Evolutionary conservation across 2,329 filamentous ascomycete genomes (phyloP), one percentile per base, ranked within the genome.

Genomic region (Fusarium albosuccineum): DNA sequence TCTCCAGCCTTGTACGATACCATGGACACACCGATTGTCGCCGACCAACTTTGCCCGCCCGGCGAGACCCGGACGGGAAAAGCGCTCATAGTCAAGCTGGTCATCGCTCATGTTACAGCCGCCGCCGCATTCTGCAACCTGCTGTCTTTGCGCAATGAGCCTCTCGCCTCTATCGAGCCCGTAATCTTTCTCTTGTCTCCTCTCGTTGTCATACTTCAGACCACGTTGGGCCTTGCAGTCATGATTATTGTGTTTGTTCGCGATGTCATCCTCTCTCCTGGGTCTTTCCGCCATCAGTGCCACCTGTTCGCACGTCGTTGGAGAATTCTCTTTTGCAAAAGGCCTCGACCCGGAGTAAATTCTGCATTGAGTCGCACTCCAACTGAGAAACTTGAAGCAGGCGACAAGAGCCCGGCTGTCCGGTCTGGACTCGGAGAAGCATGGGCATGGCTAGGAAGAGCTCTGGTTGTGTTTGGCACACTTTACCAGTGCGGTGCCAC

Each of bases 21-120:
- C 3, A 44, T 55, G 44, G 9, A 8, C 0, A 16, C 3, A 1
- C 9, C 9, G 33, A 6, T 9, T 5, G 22, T 9, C 1, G 6
- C 11, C 3, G 3, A 26, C 26, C 5, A 34, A 36, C 17, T 33
- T 3, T 64, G 64, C 13, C 50, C 46, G 1, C 27, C 37, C 0
- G 64, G 46, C 8, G 64, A 42, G 1, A 50, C 2, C 3, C 50
- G 64, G 5, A 45, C 27, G 0, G 22, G 17, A 3, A 53, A 41
- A 9, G 64, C 67, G 3, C 42, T 68, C 6, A n/a, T 68, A 1
- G 36, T 65, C 3, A 67, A 68, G 9, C 50, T 67, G 5, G 27
- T 65, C 2, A 16, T 67, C 11, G 60, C 64, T 1, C 64, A 67
- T 22, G 9, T 67, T 16, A 65, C 60, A 1, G 60, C 60, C 0